Conservation (phyloP, 2,329 filamentous ascomycete genomes). For the Apiospora rasikravindrae region DNA sequence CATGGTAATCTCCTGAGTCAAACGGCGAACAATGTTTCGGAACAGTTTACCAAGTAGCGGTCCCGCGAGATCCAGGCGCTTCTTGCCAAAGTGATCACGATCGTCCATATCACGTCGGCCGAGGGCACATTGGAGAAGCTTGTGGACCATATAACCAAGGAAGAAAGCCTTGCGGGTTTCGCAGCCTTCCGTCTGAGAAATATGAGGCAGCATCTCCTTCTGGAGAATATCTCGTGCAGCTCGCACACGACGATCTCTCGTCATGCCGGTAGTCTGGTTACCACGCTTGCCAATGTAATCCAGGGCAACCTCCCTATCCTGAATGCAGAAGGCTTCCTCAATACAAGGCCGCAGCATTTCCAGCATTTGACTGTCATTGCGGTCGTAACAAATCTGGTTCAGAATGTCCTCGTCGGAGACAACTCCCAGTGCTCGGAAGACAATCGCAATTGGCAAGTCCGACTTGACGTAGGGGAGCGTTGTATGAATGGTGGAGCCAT, state of each 20-base stretch:
- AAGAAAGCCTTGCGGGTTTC: slow-evolving; percentile 98
- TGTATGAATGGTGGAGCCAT: slow-evolving; percentile 87
- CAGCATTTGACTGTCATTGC: slow-evolving; percentile 94
- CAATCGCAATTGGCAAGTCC: slow-evolving; percentile 91
- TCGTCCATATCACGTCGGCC: slow-evolving; percentile 95
- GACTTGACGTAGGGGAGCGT: slow-evolving; percentile 93
- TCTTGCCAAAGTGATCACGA: slow-evolving; percentile 98
- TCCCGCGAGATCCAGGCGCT: slow-evolving; percentile 92
- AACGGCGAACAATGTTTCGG: slow-evolving; percentile 86
- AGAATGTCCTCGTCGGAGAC: slow-evolving; percentile 98
- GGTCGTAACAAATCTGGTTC: slow-evolving; percentile 96
- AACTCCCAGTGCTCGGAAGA: slow-evolving; percentile 93
- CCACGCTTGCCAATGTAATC: slow-evolving; percentile 97
- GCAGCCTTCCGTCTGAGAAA: slow-evolving; percentile 91
- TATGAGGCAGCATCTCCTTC: slow-evolving; percentile 95
- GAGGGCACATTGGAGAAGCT: slow-evolving; percentile 89
- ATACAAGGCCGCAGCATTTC: slow-evolving; percentile 98
- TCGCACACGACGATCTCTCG: slow-evolving; percentile 84
- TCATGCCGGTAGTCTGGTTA: slow-evolving; percentile 71
- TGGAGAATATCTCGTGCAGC: slow-evolving; percentile 94
- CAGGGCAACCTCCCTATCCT: slow-evolving; percentile 90
- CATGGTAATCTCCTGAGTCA: slow-evolving; percentile 88
- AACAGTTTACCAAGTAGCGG: slow-evolving; percentile 96
- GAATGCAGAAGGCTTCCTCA: slow-evolving; percentile 94
- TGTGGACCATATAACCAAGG: slow-evolving; percentile 98